Evolutionary conservation across 75 land plant genomes (phyloP), one percentile per base, ranked within the genome.

Genomic region (Pinus albicaulis): DNA sequence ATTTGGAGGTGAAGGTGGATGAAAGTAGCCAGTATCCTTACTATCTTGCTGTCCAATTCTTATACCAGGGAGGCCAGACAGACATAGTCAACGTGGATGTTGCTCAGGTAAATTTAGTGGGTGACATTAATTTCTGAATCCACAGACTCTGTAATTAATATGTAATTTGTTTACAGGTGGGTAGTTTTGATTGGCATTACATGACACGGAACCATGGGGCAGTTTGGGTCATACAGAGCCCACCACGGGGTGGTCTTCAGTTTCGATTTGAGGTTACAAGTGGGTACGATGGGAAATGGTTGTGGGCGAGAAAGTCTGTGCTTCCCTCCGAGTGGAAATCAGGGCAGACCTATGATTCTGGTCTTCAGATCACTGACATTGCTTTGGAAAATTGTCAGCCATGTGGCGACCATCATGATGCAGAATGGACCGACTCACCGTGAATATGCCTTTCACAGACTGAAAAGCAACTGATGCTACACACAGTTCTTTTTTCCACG

Each of bases 11-110:
- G 25, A 70, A 86, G 15, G 88, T 90, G 59, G 88, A 88, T 24
- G 87, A 86, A 76, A 81, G 68, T 5, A 91, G 93, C 74, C 25
- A 78, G n/a, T 85, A 80, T 17, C 89, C 93, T 5, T 8, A 85
- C 65, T 82, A 83, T 55, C 72, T 91, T 31, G 86, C 89, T 2
- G 68, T 91, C 28, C 84, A 83, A 63, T 59, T 91, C 72, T 72
- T 91, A 12, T 86, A 77, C 61, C 93, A 88, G 76, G 93, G 90
- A 38, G 93, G 93, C 34, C 91, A 91, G 31, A 91, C 93, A 6
- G 89, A 91, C 69, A 86, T 91, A 24, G 79, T 82, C 0, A 78
- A 53, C 22, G 78, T 82, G 12, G 93, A 91, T 74, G 87, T 88
- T 1, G 87, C 92, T 59, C 72, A 72, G 87, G 89, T 89, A 53